Conservation (phyloP, 345 rosid genomes). For the Alliaria petiolata region DNA sequence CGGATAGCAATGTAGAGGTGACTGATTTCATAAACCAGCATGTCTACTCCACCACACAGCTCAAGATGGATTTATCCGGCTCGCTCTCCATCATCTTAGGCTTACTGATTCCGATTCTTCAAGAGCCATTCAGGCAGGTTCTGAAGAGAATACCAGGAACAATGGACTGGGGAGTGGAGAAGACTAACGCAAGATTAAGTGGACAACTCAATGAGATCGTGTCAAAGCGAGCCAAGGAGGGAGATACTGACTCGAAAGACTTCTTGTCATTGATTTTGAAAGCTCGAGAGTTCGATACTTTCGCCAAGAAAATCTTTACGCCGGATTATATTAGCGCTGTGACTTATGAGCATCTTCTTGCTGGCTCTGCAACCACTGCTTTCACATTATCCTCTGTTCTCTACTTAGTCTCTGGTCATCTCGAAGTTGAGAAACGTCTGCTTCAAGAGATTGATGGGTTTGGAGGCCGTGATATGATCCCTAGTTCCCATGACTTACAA, state of each 20-base stretch:
- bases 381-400: conserved; percentile 73
- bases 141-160: conserved; percentile 82
- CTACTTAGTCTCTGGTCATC: conserved; percentile 71
- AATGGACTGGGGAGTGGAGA: conserved; percentile 78
- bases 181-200: conserved; percentile 48
- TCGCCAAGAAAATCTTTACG: conserved; percentile 46
- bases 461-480: conserved; percentile 50
- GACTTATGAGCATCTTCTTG: conserved; percentile 90
- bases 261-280: conserved; percentile 67
- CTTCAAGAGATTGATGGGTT: conserved; percentile 71
- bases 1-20: conserved; percentile 37
- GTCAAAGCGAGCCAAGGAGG: conserved; percentile 52
- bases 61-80: conserved; percentile 90
- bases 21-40: conserved; percentile 73
- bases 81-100: conserved; percentile 77
- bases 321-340: conserved; percentile 78
- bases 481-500: conserved; percentile 65
- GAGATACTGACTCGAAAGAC: conserved; percentile 53
- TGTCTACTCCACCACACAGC: conserved; percentile 85
- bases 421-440: conserved; percentile 62
- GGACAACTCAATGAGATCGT: conserved; percentile 74
- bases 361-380: conserved; percentile 85
- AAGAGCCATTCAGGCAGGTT: conserved; percentile 82
- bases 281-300: conserved; percentile 60
- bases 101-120: conserved; percentile 64